Conservation (phyloP, 768 basidiomycete genomes). For the Lanmaoa rubissima region DNA sequence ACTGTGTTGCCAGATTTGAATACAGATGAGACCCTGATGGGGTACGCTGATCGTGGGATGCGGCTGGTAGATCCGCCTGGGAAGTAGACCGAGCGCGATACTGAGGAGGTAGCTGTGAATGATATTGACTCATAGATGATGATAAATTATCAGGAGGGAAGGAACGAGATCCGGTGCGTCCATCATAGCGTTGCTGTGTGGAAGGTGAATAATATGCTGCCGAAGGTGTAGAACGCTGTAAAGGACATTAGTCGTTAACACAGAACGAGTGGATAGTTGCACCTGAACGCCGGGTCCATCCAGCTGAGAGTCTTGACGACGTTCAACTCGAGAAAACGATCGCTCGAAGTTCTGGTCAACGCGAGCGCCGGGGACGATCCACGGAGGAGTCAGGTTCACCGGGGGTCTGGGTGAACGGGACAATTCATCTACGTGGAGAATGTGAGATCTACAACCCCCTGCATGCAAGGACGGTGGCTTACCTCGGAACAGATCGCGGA, state of each 20-base stretch:
- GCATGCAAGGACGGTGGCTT: constrained; percentile 4
- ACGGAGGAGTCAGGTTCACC: constrained; percentile 41
- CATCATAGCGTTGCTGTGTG: constrained; percentile 30
- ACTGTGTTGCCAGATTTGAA: constrained; percentile 22
- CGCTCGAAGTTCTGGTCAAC: constrained; percentile 23
- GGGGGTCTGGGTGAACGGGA: constrained; percentile 39
- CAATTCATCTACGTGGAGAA: constrained; percentile 42
- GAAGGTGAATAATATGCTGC: constrained; percentile 20
- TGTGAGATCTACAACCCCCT: not conserved
- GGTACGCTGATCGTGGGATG: constrained; percentile 29
- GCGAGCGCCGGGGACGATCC: constrained; percentile 45
- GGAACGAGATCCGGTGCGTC: constrained; percentile 19
- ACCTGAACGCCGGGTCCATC: constrained; percentile 35
- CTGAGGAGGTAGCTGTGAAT: constrained; percentile 21
- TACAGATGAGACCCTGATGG: constrained; percentile 25
- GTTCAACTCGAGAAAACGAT: constrained; percentile 24
- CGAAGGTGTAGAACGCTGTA: constrained; percentile 24
- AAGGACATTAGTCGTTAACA: constrained; percentile 3
- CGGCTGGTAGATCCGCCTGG: constrained; percentile 25
- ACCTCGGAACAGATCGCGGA: constrained; percentile 70
- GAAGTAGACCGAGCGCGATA: constrained; percentile 29
- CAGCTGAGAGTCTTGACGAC: constrained; percentile 24
- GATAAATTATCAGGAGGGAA: constrained; percentile 22
- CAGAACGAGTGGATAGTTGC: not conserved
- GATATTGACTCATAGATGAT: constrained; percentile 21